Conservation (phyloP, 1,284 basidiomycete genomes). For the Sporisorium iseilematis-ciliati region DNA sequence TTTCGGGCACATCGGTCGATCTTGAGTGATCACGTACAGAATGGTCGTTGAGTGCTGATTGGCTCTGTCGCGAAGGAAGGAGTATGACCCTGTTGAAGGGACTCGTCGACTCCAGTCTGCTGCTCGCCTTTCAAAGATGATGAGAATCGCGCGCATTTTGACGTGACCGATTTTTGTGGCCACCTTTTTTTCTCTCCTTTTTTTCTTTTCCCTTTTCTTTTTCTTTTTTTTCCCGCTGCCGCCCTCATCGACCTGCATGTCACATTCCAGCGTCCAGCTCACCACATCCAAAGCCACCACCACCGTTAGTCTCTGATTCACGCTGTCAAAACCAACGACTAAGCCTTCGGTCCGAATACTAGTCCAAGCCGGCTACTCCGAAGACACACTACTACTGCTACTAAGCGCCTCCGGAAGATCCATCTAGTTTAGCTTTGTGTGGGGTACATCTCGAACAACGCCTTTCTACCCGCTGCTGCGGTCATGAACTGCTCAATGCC, state of each 20-base stretch:
- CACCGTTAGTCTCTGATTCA: no score
- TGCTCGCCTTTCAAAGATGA: not conserved
- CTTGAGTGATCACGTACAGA: not conserved
- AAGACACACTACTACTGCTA: no score
- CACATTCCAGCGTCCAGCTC: conserved; percentile 21
- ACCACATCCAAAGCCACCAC: no score
- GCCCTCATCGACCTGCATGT: conserved; percentile 8
- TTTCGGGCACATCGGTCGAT: not conserved
- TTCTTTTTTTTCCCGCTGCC: not conserved
- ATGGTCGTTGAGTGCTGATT: not conserved
- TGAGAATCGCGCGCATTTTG: not conserved
- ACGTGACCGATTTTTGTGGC: conserved; percentile 2
- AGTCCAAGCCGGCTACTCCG: no score
- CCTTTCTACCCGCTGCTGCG: no score
- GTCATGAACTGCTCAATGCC: no score
- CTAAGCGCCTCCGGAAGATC: no score
- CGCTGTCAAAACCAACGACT: no score
- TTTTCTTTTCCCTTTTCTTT: not conserved
- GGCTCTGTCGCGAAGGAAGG: not conserved
- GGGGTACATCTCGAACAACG: no score
- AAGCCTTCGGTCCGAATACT: no score
- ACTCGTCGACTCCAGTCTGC: not conserved
- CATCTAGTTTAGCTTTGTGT: no score
- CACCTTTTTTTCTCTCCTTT: not conserved
- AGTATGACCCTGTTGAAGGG: not conserved